Percentiles rank a stretch among this genome's conserved stretches.
These are phyloP conservation scores for Trichoderma arundinaceum DNA, from an alignment of 2,329 filamentous ascomycete genomes.

Conservation along the genomic window DNA sequence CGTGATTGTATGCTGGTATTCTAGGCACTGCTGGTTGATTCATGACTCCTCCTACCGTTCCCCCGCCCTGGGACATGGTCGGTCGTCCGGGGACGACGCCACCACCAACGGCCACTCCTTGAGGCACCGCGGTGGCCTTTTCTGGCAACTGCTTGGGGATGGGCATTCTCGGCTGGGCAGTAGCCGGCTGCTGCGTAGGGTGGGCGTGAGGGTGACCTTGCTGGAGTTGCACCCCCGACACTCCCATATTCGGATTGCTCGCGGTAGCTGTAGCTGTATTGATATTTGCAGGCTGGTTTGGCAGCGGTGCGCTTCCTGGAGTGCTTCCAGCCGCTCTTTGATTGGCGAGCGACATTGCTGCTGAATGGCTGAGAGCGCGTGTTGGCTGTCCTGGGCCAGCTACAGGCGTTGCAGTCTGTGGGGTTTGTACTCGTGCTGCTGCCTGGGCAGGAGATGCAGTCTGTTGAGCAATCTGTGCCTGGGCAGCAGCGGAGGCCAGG, in stretches of 20 bases:
- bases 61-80: constrained; percentile 80
- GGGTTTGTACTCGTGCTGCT: constrained; percentile 55
- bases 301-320: constrained; percentile 43
- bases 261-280: constrained; percentile 38
- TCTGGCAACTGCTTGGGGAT: constrained; percentile 80
- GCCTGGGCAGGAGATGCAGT: constrained; percentile 56
- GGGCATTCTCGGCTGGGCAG: constrained; percentile 69
- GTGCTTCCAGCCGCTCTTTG: constrained; percentile 46
- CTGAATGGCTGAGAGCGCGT: constrained; percentile 55
- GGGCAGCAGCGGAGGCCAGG: constrained; percentile 47
- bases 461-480: constrained; percentile 43
- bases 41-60: constrained; percentile 80
- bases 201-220: constrained; percentile 35
- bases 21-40: constrained; percentile 84
- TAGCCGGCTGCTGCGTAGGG: constrained; percentile 46
- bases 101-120: constrained; percentile 72
- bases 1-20: constrained; percentile 81
- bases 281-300: constrained; percentile 42
- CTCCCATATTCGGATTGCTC: constrained; percentile 44
- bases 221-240: constrained; percentile 41
- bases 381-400: constrained; percentile 46
- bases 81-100: constrained; percentile 71
- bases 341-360: constrained; percentile 57
- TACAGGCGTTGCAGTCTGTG: constrained; percentile 51
- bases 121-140: constrained; percentile 70